These are phyloP conservation scores for Arthrinium phaeospermum DNA, from an alignment of 2,329 filamentous ascomycete species.

Conservation along the genomic window DNA sequence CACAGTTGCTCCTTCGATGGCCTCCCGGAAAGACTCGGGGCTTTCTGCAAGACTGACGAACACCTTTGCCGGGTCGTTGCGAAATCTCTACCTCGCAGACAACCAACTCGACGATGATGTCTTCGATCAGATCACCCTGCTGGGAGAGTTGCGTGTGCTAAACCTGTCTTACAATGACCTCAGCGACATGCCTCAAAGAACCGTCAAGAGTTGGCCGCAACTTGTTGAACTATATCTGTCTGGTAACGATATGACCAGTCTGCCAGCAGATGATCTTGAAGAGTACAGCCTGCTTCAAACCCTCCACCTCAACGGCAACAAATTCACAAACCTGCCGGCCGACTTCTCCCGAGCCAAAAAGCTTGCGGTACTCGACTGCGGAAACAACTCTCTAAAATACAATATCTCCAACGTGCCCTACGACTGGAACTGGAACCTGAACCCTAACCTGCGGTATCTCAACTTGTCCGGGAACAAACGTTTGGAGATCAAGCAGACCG, in stretches of 20 bases:
- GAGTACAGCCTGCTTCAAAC: slow-evolving; percentile 86
- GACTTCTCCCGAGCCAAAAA: slow-evolving; percentile 95
- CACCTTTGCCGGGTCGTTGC: slow-evolving; percentile 87
- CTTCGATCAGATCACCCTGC: slow-evolving; percentile 85
- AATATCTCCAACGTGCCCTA: slow-evolving; percentile 99
- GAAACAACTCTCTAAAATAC: slow-evolving; percentile 95
- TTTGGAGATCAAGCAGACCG: slow-evolving; percentile 81
- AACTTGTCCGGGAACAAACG: slow-evolving; percentile 97
- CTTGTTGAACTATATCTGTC: slow-evolving; percentile 93
- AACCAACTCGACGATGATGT: slow-evolving; percentile 94
- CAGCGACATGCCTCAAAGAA: slow-evolving; percentile 87
- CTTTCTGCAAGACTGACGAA: slow-evolving; percentile 79
- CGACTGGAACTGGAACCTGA: slow-evolving; percentile 99
- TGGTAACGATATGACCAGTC: slow-evolving; percentile 88
- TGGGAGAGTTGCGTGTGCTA: slow-evolving; percentile 83
- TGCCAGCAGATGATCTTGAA: slow-evolving; percentile 93
- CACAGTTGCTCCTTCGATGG: slow-evolving; percentile 58
- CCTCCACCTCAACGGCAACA: slow-evolving; percentile 95
- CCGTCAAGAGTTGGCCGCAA: slow-evolving; percentile 87
- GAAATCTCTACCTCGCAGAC: slow-evolving; percentile 87
- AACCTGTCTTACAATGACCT: slow-evolving; percentile 96
- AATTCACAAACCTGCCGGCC: slow-evolving; percentile 94
- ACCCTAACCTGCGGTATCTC: slow-evolving; percentile 90
- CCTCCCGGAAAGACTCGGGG: slow-evolving; percentile 83
- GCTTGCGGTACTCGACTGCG: slow-evolving; percentile 89